Base-by-base conservation (phyloP, 495 filamentous ascomycete species). In the Daldinia decipiens region DNA sequence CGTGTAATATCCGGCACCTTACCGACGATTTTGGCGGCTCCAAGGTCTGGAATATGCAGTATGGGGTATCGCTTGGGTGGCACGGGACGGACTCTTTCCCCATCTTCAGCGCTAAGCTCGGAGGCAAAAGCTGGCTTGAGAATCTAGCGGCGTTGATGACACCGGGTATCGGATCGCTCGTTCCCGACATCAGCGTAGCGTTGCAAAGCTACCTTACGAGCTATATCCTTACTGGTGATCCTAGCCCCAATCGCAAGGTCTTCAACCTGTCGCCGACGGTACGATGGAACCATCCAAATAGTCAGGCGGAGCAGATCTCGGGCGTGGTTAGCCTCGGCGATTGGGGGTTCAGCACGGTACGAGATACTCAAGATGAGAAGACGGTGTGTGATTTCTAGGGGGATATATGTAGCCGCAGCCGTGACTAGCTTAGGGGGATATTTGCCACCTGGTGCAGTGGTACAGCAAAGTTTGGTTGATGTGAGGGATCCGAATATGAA, bases 141-240 rank as follows among this genome's bases (percentile, higher is more conserved):
- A 72, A 78, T 58, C 62, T 83, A 1, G 64, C 72, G 7, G 43
- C 65, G 21, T 65, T 82, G 31, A 64, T 79, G 39, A 65, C 75
- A 3, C 78, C 80, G 4, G 74, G 72, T 43, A 68, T 82, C 31
- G 79, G 73, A 6, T 36, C 74, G 17, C 71, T 79, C n/a, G 58
- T 77, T 45, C 55, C 71, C 13, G 77, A 77, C 36, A 70, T 83
- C 62, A 79, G 78, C 55, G 64, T 72, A 32, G 75, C 77, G 15
- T 72, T 82, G 71, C 81, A 83, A 65, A 78, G 74, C 39, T 82
- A 83, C 53, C 73, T 83, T 40, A 73, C 78, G 13, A 80, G 75
- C 2, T 81, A 80, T 60, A 74, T 81, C 26, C 53, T 72, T 3
- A 78, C 71, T 2, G 81, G 80, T 0, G 69, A 82, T 63, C 81